A percentile compares a stretch with the other conserved stretches of the same genome.
These are phyloP conservation scores for Xanthoparmelia taractica DNA, from an alignment of 495 filamentous ascomycete genomes.

Conservation along the genomic window DNA sequence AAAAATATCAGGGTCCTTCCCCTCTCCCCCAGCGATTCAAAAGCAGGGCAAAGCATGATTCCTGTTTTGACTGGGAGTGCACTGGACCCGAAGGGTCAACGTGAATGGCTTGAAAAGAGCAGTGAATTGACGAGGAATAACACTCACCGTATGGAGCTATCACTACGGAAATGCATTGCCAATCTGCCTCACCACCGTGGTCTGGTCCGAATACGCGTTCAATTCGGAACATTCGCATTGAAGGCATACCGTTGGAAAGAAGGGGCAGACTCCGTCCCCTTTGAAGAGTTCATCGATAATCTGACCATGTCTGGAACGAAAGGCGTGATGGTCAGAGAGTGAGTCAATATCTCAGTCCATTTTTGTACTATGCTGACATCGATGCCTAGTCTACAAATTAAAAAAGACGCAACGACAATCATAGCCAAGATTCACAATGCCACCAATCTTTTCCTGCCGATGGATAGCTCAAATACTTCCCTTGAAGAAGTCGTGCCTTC, in stretches of 20 bases:
- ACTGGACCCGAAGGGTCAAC: not conserved
- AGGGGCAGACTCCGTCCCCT: conserved; percentile 32
- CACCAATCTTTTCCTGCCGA: conserved; percentile 38
- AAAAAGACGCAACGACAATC: conserved; percentile 23
- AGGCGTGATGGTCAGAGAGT: conserved; percentile 37
- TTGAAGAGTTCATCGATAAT: conserved; percentile 46
- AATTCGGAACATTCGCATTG: conserved; percentile 49
- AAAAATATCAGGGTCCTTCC: conserved; percentile 10
- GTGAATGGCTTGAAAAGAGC: conserved; percentile 1
- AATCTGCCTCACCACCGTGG: conserved; percentile 33
- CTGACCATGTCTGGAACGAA: conserved; percentile 34
- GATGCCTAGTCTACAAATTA: conserved; percentile 16
- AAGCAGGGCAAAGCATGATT: not conserved
- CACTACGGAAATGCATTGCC: conserved; percentile 30
- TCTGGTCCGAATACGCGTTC: conserved; percentile 46
- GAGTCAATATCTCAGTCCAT: conserved; percentile 12
- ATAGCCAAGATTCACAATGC: conserved; percentile 30
- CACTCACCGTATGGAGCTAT: conserved; percentile 25
- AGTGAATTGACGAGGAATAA: conserved; percentile 21
- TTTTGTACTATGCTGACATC: not conserved
- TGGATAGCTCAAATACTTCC: conserved; percentile 33
- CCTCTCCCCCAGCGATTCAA: not conserved
- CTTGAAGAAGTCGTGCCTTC: conserved; percentile 29
- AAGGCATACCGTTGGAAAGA: conserved; percentile 36
- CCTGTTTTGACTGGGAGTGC: conserved; percentile 16